phyloP scores from a whole-genome alignment of 2,329 filamentous ascomycete genomes.

The Tolypocladium endophyticum region DNA sequence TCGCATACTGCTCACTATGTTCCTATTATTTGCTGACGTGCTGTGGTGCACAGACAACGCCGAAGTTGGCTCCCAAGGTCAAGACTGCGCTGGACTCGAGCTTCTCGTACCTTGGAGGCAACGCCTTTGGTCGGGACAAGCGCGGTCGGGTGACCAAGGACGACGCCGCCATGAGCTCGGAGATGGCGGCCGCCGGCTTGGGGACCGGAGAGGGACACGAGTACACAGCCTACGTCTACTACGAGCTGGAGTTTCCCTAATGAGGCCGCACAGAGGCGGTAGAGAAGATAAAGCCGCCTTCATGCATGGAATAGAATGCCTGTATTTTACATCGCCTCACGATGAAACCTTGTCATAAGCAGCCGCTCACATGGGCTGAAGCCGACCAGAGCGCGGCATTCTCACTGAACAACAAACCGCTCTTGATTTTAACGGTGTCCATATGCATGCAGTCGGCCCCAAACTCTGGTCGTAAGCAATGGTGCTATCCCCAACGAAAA shows the following conservation, averaged over 20 bases:
- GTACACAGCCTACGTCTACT: constrained; percentile 95
- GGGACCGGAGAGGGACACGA: constrained; percentile 62
- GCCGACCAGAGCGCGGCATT: not conserved
- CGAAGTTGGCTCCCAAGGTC: constrained; percentile 73
- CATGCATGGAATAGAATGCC: constrained; percentile 8
- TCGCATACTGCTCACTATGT: constrained; percentile 5
- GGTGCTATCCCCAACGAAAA: not conserved
- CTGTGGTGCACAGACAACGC: constrained; percentile 50
- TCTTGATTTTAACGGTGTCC: not conserved
- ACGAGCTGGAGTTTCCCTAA: constrained; percentile 72
- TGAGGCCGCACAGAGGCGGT: not conserved
- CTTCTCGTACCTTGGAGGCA: constrained; percentile 89
- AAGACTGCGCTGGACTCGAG: constrained; percentile 69
- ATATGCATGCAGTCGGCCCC: not conserved
- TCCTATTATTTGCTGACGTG: not conserved
- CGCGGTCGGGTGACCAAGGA: constrained; percentile 87
- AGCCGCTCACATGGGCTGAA: not conserved
- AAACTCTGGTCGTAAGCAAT: not conserved
- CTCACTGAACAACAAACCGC: not conserved
- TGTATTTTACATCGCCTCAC: constrained; percentile 17
- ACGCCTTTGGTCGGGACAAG: constrained; percentile 89
- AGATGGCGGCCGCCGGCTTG: constrained; percentile 69
- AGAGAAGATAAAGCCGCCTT: too few relatives aligned
- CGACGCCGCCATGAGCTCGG: constrained; percentile 65
- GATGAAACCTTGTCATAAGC: not conserved